These are phyloP conservation scores for Danielia reshetovae DNA, from an alignment of 805 yeast genomes.

Conservation along the genomic window DNA sequence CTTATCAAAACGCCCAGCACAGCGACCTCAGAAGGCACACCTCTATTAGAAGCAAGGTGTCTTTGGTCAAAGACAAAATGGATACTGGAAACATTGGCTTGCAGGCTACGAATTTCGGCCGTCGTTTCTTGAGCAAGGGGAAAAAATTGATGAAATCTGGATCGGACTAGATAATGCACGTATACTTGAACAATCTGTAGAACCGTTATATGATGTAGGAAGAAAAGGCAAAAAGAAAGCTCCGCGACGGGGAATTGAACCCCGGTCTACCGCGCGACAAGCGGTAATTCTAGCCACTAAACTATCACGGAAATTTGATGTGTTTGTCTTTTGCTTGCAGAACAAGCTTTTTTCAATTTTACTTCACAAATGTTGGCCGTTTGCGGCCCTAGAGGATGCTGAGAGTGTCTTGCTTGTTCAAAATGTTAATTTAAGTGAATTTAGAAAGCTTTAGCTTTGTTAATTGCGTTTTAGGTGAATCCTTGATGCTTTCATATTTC, in stretches of 20 bases:
- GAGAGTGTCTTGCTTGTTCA: too few species aligned
- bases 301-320: conserved; percentile 15
- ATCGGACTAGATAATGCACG: conserved; percentile 6
- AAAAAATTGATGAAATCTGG: conserved; percentile 44
- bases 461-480: too few species aligned
- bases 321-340: background rate
- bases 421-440: too few species aligned
- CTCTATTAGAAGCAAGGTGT: conserved; percentile 47
- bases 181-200: background rate
- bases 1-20: conserved; percentile 62
- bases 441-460: too few species aligned
- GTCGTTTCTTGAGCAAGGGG: conserved; percentile 53
- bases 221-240: conserved; percentile 3
- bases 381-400: too few species aligned
- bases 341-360: too few species aligned
- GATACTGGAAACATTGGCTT: conserved; percentile 37
- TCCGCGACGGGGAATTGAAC: conserved; percentile 22
- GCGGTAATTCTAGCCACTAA: conserved; percentile 21
- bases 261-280: conserved; percentile 22
- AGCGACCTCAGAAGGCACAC: conserved; percentile 45
- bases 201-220: background rate
- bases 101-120: conserved; percentile 52
- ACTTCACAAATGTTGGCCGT: too few species aligned
- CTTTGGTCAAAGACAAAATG: conserved; percentile 47
- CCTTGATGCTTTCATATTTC: too few species aligned